Base-by-base conservation (phyloP, 2,329 filamentous ascomycete genomes). In the Cytospora schulzeri region DNA sequence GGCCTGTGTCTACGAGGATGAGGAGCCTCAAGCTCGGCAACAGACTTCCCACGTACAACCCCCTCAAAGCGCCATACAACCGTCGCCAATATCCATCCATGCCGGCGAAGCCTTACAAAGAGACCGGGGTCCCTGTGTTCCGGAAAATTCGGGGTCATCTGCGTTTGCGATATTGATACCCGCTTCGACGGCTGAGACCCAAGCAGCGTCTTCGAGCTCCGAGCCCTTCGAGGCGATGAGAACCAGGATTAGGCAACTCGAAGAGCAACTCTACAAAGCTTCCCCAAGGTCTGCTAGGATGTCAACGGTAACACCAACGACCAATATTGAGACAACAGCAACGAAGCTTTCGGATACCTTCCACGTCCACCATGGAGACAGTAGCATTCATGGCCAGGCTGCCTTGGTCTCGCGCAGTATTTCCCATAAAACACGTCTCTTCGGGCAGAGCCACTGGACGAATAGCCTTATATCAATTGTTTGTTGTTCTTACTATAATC, bases 281-380 rank as follows among this genome's bases (percentile, higher is more conserved):
- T 51, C 63, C 4, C 9, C 52, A n/a, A 68, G n/a, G 29, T 53
- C 66, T 38, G 51, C 17, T 19, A 48, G 57, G 17, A 65, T 68
- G 35, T 58, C 62, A 15, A 53, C 55, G 24, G 52, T 69, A 1
- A 70, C 70, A 65, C 57, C 71, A 26, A 66, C 68, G 57, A 66
- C 74, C 41, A 70, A 74, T 9, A 75, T 79, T 38, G 60, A 48
- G 52, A 60, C 60, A 31, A 71, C 73, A 3, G 69, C 71, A 1
- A 78, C 80, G 1, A 69, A 71, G 19, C 51, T 84, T 1, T 76
- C 75, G 0, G 82, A 80, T 1, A 78, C 76, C 0, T 80, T 83
- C 50, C 76, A 83, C 59, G 67, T 83, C n/a, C 77, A 80, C 15
- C 73, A 72, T 55, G 79, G 83, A 29, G 68, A 26, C 69, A 71